phyloP scores from a whole-genome alignment of 345 rosid genomes.

The Eucalyptus tenuipes region DNA sequence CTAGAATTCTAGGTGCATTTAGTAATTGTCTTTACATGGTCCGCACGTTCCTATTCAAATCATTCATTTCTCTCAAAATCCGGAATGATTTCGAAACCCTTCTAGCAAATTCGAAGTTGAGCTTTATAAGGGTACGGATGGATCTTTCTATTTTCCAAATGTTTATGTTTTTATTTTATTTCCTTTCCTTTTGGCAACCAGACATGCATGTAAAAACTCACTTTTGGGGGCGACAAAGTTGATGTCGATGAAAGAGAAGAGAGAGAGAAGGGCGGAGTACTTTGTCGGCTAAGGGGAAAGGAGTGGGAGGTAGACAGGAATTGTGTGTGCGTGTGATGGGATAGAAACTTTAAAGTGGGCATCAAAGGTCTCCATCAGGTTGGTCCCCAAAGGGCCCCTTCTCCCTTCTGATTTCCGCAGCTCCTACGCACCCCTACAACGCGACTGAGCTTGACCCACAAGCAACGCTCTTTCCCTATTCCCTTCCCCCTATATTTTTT shows the following conservation, averaged over 20 bases:
- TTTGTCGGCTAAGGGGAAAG: conserved; percentile 15
- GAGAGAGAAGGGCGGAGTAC: neutral
- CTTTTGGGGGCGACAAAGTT: conserved; percentile 26
- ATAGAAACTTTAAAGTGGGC: neutral
- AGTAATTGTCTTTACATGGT: neutral
- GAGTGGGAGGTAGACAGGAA: neutral
- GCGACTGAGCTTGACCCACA: neutral
- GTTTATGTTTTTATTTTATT: neutral
- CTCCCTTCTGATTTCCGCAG: neutral
- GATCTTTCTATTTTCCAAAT: neutral
- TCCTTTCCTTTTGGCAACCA: neutral
- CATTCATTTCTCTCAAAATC: too few relatives aligned
- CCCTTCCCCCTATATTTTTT: neutral
- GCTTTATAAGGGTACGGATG: neutral
- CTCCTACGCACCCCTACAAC: neutral
- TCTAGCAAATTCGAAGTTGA: neutral
- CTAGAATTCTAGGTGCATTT: neutral
- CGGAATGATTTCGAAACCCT: neutral
- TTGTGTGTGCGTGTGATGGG: neutral
- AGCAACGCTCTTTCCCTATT: neutral
- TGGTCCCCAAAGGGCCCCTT: conserved; percentile 5
- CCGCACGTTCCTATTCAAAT: neutral
- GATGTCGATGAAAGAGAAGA: conserved; percentile 4
- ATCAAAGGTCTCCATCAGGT: conserved; percentile 8
- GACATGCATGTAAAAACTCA: neutral